Conservation (phyloP, 768 basidiomycete genomes). For the Boletus speciosus region DNA sequence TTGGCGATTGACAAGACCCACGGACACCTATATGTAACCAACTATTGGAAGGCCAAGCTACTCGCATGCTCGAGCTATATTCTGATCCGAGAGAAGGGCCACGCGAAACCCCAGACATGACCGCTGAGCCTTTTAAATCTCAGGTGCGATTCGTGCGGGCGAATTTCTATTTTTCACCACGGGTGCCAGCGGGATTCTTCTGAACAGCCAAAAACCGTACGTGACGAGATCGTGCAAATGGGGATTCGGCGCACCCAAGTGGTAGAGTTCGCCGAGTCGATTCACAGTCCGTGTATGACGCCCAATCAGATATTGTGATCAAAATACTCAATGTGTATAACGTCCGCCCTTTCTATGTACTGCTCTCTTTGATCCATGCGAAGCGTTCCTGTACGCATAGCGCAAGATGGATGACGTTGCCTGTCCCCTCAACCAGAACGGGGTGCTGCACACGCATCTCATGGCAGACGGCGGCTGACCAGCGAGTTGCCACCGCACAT, state of each 20-base stretch:
- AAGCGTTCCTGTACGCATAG: conserved; percentile 23
- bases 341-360: conserved; percentile 16
- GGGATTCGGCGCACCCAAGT: conserved; percentile 21
- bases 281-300: conserved; percentile 15
- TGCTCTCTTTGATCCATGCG: conserved; percentile 24
- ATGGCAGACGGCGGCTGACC: conserved; percentile 10
- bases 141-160: conserved; percentile 23
- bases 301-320: conserved; percentile 20
- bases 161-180: conserved; percentile 18
- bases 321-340: conserved; percentile 23
- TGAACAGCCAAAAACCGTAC: conserved; percentile 13
- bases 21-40: conserved; percentile 20
- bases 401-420: conserved; percentile 19
- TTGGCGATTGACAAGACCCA: conserved; percentile 26
- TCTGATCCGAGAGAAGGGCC: conserved; percentile 21
- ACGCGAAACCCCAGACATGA: conserved; percentile 21
- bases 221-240: conserved; percentile 24
- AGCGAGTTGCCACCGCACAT: conserved; percentile 24
- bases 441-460: conserved; percentile 14
- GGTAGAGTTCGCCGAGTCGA: conserved; percentile 20
- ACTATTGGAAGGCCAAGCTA: neutral
- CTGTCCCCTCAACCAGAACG: conserved; percentile 16
- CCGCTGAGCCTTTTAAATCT: conserved; percentile 23
- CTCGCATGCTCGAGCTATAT: conserved; percentile 8
- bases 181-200: conserved; percentile 21